phyloP scores from a whole-genome alignment of 2,329 filamentous ascomycete genomes.

The Neocatenulostroma microsporum region DNA sequence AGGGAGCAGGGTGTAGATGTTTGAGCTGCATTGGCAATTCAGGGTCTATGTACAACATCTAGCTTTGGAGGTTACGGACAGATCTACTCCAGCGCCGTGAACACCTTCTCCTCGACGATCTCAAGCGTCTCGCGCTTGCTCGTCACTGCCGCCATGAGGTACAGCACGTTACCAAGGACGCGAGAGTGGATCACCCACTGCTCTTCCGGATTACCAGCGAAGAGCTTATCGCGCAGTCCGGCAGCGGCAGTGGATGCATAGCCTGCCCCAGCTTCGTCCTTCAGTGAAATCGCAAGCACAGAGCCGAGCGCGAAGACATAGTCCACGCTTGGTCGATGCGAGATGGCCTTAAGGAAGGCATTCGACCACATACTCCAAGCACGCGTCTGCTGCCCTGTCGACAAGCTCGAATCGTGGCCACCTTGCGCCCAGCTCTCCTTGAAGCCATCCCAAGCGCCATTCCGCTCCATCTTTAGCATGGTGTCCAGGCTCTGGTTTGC shows the following conservation, averaged over 20 bases:
- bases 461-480: slow-evolving; percentile 52
- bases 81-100: slow-evolving; percentile 24
- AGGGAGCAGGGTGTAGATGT: slow-evolving; percentile 41
- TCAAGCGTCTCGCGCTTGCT: slow-evolving; percentile 37
- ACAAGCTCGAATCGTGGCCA: background rate
- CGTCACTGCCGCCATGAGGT: slow-evolving; percentile 53
- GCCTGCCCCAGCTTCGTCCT: slow-evolving; percentile 43
- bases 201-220: slow-evolving; percentile 29
- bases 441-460: slow-evolving; percentile 51
- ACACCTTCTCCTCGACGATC: slow-evolving; percentile 35
- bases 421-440: slow-evolving; percentile 41
- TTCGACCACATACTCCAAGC: slow-evolving; percentile 67
- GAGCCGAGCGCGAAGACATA: slow-evolving; percentile 67
- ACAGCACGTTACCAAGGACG: slow-evolving; percentile 54
- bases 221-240: slow-evolving; percentile 45
- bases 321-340: slow-evolving; percentile 48
- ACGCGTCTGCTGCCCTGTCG: slow-evolving; percentile 1
- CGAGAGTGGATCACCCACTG: slow-evolving; percentile 48
- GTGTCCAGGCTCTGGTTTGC: slow-evolving; percentile 58
- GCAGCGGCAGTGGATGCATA: slow-evolving; percentile 51
- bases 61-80: too few species aligned
- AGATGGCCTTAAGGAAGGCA: slow-evolving; percentile 52
- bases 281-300: slow-evolving; percentile 59
- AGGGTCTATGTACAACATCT: too few species aligned
- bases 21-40: slow-evolving; percentile 4